These are phyloP conservation scores for Apophysomyces variabilis DNA, from an alignment of 371 early-diverging fungal species.

Conservation along the genomic window DNA sequence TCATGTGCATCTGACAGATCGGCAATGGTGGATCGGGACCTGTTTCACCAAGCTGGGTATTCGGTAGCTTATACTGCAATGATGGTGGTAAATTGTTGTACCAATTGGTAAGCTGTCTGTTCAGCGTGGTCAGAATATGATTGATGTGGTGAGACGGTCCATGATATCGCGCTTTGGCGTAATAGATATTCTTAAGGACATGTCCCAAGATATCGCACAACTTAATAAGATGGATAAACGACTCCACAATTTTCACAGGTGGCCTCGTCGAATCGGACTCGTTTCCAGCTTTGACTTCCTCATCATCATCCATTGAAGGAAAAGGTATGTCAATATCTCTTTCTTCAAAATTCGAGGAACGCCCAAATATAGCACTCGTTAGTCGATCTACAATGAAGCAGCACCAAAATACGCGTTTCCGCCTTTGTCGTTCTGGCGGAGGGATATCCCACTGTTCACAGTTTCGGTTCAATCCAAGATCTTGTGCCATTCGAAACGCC, in stretches of 20 bases:
- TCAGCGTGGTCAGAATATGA: conserved; percentile 38
- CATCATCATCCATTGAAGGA: conserved; percentile 49
- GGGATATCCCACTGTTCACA: conserved; percentile 53
- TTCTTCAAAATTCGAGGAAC: conserved; percentile 50
- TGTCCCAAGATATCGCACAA: conserved; percentile 51
- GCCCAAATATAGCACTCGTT: conserved; percentile 47
- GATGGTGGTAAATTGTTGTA: conserved; percentile 43
- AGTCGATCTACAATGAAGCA: conserved; percentile 53
- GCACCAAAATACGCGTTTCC: conserved; percentile 58
- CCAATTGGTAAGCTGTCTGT: conserved; percentile 50
- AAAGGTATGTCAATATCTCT: conserved; percentile 51
- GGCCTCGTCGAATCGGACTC: neutral
- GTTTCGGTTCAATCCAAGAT: conserved; percentile 52
- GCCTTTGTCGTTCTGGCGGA: conserved; percentile 39
- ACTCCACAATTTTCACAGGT: conserved; percentile 33
- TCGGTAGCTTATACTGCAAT: conserved; percentile 31
- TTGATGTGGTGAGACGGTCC: conserved; percentile 28
- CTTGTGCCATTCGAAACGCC: conserved; percentile 60
- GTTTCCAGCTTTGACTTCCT: conserved; percentile 14
- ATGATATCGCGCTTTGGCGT: conserved; percentile 37
- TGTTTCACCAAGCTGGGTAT: conserved; percentile 13
- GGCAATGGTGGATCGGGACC: conserved; percentile 21
- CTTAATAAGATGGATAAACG: conserved; percentile 41
- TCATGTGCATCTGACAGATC: conserved; percentile 52
- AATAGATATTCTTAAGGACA: conserved; percentile 49